phyloP scores from a whole-genome alignment of 2,329 filamentous ascomycete species.

The Fusarium sp. region DNA sequence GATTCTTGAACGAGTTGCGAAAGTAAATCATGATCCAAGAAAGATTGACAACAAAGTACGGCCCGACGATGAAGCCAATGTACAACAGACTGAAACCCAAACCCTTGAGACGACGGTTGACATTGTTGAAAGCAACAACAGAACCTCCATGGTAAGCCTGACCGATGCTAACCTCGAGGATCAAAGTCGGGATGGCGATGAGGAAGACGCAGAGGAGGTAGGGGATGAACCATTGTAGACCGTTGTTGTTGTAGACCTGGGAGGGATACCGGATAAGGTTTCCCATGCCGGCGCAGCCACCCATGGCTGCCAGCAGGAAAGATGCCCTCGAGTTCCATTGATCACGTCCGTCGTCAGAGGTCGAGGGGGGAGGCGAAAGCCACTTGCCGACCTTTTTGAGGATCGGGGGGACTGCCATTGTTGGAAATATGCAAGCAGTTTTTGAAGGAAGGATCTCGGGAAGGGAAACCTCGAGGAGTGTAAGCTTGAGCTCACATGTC shows the following conservation, averaged over 20 bases:
- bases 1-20: slow-evolving; percentile 65
- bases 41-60: slow-evolving; percentile 68
- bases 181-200: slow-evolving; percentile 66
- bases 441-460: not conserved
- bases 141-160: slow-evolving; percentile 70
- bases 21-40: slow-evolving; percentile 72
- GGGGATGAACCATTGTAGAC: slow-evolving; percentile 71
- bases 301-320: slow-evolving; percentile 69
- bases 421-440: not conserved
- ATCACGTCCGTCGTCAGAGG: slow-evolving; percentile 59
- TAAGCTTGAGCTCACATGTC: slow-evolving; percentile 2
- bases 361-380: slow-evolving; percentile 53
- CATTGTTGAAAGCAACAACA: slow-evolving; percentile 66
- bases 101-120: slow-evolving; percentile 65
- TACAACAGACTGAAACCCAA: slow-evolving; percentile 65
- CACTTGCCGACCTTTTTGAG: slow-evolving; percentile 49
- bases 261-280: slow-evolving; percentile 70
- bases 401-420: slow-evolving; percentile 34
- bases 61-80: slow-evolving; percentile 66
- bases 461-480: not conserved
- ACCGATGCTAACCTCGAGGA: slow-evolving; percentile 76
- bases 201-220: slow-evolving; percentile 67
- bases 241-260: slow-evolving; percentile 70
- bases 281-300: slow-evolving; percentile 68
- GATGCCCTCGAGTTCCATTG: slow-evolving; percentile 67